Percentiles rank a stretch among this genome's conserved stretches.
Evolutionary conservation across 2,329 filamentous ascomycete genomes (phyloP).

Genomic region (Arthrobotrys megalospora): DNA sequence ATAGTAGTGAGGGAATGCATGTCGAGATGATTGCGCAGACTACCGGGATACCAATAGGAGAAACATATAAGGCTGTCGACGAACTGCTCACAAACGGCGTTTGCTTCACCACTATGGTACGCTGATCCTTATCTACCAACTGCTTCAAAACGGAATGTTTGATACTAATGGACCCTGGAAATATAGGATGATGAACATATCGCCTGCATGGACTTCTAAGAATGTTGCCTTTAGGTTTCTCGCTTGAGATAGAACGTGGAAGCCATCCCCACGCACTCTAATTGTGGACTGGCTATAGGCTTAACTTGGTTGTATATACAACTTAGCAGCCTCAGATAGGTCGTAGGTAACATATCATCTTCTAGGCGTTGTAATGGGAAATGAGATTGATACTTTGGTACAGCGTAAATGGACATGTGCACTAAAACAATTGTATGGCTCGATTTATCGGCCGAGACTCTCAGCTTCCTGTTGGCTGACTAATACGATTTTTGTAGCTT

Average conservation of each 20-base stretch:
- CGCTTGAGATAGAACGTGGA: not conserved
- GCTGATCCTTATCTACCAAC: not conserved
- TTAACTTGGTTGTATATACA: not conserved
- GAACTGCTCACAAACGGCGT: constrained; percentile 81
- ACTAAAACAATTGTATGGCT: not conserved
- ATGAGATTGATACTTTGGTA: constrained; percentile 3
- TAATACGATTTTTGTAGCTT: constrained; percentile 1
- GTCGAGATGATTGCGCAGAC: constrained; percentile 80
- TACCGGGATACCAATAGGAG: constrained; percentile 76
- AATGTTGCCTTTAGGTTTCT: not conserved
- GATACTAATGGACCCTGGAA: constrained; percentile 62
- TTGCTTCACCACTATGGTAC: constrained; percentile 84
- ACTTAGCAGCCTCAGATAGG: not conserved
- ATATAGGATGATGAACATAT: constrained; percentile 63
- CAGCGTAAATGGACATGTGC: not conserved
- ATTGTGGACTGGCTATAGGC: not conserved
- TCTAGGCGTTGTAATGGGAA: constrained; percentile 6
- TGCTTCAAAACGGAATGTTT: constrained; percentile 64
- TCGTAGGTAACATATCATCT: constrained; percentile 7
- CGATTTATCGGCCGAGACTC: constrained; percentile 5
- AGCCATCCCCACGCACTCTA: not conserved
- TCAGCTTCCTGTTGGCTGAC: not conserved
- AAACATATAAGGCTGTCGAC: constrained; percentile 83
- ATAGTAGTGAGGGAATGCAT: constrained; percentile 87
- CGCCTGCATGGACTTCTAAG: constrained; percentile 62